phyloP scores from a whole-genome alignment of 805 yeast species.

The Yarrowia deformans region DNA sequence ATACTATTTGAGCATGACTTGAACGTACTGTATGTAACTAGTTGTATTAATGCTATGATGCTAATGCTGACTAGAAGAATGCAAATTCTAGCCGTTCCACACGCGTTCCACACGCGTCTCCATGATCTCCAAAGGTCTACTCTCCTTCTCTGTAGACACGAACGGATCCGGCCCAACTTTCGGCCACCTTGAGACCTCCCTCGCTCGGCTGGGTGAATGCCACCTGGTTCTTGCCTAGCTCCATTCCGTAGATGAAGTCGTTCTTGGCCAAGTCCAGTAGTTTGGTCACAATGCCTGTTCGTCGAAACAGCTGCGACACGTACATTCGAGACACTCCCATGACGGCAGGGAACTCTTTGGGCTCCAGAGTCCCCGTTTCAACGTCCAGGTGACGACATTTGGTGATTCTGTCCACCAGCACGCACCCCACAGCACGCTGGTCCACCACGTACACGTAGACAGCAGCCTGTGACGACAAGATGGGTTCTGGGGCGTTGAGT shows the following conservation, averaged over 20 bases:
- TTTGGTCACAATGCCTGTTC: constrained; percentile 23
- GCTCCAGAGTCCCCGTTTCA: constrained; percentile 6
- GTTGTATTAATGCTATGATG: constrained; percentile 8
- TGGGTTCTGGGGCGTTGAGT: constrained; percentile 31
- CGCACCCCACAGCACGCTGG: constrained; percentile 33
- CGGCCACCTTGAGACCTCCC: constrained; percentile 32
- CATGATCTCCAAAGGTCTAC: too few relatives aligned
- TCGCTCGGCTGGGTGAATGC: constrained; percentile 36
- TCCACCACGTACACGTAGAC: constrained; percentile 31
- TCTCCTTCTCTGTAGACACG: constrained; percentile 24
- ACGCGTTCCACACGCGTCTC: background rate
- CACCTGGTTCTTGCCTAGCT: constrained; percentile 1
- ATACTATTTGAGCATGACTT: background rate
- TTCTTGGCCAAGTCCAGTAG: constrained; percentile 21
- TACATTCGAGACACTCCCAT: constrained; percentile 39
- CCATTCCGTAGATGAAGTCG: constrained; percentile 28
- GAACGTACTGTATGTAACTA: too few relatives aligned
- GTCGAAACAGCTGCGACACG: constrained; percentile 28
- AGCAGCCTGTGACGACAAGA: constrained; percentile 16
- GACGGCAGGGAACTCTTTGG: constrained; percentile 14
- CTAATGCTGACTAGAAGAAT: constrained; percentile 12
- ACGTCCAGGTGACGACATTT: background rate
- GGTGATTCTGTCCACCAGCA: constrained; percentile 18
- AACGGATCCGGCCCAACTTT: constrained; percentile 17
- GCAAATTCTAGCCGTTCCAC: constrained; percentile 6